Evolutionary conservation across 108 stramenopile species (phyloP).

Genomic region (Nitzschia palea): DNA sequence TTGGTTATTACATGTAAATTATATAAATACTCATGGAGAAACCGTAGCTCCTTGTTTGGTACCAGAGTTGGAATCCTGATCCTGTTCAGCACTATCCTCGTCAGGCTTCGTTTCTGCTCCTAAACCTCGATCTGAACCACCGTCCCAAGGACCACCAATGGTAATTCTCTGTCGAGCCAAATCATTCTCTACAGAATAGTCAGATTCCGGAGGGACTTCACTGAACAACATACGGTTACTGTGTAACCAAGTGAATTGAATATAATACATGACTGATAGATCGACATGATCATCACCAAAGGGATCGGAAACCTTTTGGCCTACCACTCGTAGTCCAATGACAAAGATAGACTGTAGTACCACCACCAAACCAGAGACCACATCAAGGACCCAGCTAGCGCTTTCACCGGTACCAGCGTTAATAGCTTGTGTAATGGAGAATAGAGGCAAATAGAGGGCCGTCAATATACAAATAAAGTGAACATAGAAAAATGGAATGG

Average conservation of each 20-base stretch:
- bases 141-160: background rate
- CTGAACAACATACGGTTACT: background rate
- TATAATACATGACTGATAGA: slow-evolving; percentile 8
- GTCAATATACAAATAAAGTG: slow-evolving; percentile 51
- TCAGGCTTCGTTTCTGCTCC: background rate
- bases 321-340: slow-evolving; percentile 35
- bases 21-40: too few species aligned
- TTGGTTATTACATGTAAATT: too few species aligned
- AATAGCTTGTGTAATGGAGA: slow-evolving; percentile 31
- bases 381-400: slow-evolving; percentile 11
- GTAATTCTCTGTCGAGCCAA: background rate
- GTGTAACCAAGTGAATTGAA: slow-evolving; percentile 2
- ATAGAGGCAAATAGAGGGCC: slow-evolving; percentile 46
- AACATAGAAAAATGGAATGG: slow-evolving; percentile 55
- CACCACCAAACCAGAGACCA: slow-evolving; percentile 28
- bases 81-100: background rate
- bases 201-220: background rate
- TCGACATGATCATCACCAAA: slow-evolving; percentile 36
- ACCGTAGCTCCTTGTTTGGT: too few species aligned
- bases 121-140: background rate
- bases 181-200: background rate
- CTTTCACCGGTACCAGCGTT: slow-evolving; percentile 17
- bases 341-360: slow-evolving; percentile 36
- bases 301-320: slow-evolving; percentile 39
- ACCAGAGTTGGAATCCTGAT: too few species aligned